Evolutionary conservation across 179 eudicot species (phyloP).

Genomic region (Actinidia chinensis): DNA sequence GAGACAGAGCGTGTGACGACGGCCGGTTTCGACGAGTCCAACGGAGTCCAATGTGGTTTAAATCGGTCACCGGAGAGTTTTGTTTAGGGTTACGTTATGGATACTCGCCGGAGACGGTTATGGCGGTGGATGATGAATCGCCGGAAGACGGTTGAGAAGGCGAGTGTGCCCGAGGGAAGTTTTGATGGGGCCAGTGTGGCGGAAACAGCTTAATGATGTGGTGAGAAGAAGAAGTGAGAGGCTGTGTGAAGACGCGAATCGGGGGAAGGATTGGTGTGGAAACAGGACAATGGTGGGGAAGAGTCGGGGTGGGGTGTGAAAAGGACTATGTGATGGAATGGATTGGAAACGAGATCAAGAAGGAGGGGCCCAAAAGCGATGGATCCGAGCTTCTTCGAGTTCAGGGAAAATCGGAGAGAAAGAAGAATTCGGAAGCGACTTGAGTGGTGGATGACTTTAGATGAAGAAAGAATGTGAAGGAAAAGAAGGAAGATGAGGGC

Average conservation of each 20-base stretch:
- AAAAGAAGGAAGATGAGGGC: constrained; percentile 69
- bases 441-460: constrained; percentile 81
- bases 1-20: constrained; percentile 73
- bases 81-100: not conserved
- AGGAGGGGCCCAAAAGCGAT: constrained; percentile 50
- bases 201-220: constrained; percentile 28
- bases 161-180: constrained; percentile 52
- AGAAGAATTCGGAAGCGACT: constrained; percentile 51
- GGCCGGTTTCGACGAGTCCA: constrained; percentile 51
- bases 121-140: constrained; percentile 20
- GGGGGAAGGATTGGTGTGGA: constrained; percentile 61
- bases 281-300: constrained; percentile 38
- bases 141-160: constrained; percentile 49
- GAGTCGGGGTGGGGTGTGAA: constrained; percentile 52
- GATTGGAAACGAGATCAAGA: constrained; percentile 80
- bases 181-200: constrained; percentile 37
- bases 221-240: constrained; percentile 25
- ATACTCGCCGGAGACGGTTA: constrained; percentile 45
- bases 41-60: constrained; percentile 23
- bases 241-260: constrained; percentile 36
- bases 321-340: constrained; percentile 97
- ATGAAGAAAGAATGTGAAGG: constrained; percentile 52
- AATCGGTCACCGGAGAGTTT: constrained; percentile 66
- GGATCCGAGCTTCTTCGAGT: constrained; percentile 56
- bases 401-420: constrained; percentile 46